Conservation (phyloP, 2,329 filamentous ascomycete genomes). For the Ophiosphaerella korrae region DNA sequence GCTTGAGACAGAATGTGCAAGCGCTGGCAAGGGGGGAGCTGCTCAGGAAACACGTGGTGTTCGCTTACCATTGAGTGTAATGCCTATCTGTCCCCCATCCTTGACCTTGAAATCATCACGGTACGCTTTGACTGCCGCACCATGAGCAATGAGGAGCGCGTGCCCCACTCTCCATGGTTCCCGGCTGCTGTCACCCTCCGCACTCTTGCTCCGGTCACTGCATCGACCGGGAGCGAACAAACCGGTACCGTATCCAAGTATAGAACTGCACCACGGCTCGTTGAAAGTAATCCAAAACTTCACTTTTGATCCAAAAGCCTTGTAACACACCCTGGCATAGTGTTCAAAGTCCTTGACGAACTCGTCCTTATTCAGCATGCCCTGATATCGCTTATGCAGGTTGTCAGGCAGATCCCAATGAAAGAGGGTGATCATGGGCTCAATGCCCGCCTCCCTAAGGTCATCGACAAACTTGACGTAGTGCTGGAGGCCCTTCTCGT, state of each 20-base stretch:
- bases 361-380: slow-evolving; percentile 78
- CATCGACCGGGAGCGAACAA: slow-evolving; percentile 82
- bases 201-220: slow-evolving; percentile 72
- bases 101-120: slow-evolving; percentile 78
- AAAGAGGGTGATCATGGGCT: slow-evolving; percentile 80
- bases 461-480: slow-evolving; percentile 82
- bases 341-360: slow-evolving; percentile 81
- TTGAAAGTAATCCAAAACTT: slow-evolving; percentile 93
- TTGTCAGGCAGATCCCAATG: slow-evolving; percentile 87
- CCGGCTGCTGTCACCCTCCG: slow-evolving; percentile 72
- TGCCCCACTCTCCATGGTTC: slow-evolving; percentile 87
- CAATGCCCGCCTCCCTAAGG: slow-evolving; percentile 75
- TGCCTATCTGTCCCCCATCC: slow-evolving; percentile 78
- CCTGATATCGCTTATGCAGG: slow-evolving; percentile 80
- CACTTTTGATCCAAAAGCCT: slow-evolving; percentile 72
- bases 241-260: slow-evolving; percentile 79
- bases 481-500: slow-evolving; percentile 76
- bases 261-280: slow-evolving; percentile 84
- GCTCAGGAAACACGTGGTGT: slow-evolving; percentile 17
- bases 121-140: slow-evolving; percentile 79
- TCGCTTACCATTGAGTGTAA: slow-evolving; percentile 76
- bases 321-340: slow-evolving; percentile 78
- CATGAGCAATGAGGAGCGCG: slow-evolving; percentile 79
- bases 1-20: slow-evolving; percentile 22
- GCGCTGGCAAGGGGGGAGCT: slow-evolving; percentile 3